Evolutionary conservation across 768 basidiomycete genomes (phyloP), one percentile per base, ranked within the genome.

Genomic region (Candolleomyces eurysporus): DNA sequence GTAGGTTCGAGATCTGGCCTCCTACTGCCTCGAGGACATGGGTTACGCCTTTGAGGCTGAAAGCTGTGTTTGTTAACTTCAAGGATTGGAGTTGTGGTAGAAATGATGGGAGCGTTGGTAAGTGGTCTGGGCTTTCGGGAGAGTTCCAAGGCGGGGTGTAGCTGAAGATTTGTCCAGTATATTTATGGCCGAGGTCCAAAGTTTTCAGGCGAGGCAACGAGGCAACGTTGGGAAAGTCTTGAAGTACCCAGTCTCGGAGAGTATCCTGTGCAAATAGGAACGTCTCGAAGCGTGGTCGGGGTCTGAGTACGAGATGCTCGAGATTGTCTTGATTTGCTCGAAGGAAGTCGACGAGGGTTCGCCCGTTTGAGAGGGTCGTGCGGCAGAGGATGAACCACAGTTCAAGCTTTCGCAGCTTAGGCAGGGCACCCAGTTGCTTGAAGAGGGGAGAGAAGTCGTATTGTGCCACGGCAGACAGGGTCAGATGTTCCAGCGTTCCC

Each of bases 241-340:
- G 8, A 19, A n/a, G 14, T 14, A 61, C 30, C 45, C 43, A 61
- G 6, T 16, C 8, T 6, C 22, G 17, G 17, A 56, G 43, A 2
- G 42, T 8, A 39, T 26, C 16, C 30, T 26, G 22, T 14, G 26
- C 45, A 39, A 55, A n/a, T 48, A 45, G 57, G n/a, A 50, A 48
- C 26, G 19, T 21, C 26, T 52, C 49, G 31, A 62, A 58, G 22
- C 48, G 43, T 65, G 46, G 68, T 72, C 17, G 73, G 70, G 31
- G 58, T 13, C 54, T 32, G 26, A 66, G 48, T 7, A 66, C 61
- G 8, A 66, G 40, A 13, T 63, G 53, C 48, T 64, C 59, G 19
- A 66, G 58, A 22, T 56, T 64, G 40, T 43, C 43, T 8, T 50
- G 48, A 48, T 60, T 62, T 3, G 48, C 43, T 17, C 57, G 51